Evolutionary conservation across 2,329 filamentous ascomycete species (phyloP).

Genomic region (Xylogone sp.): DNA sequence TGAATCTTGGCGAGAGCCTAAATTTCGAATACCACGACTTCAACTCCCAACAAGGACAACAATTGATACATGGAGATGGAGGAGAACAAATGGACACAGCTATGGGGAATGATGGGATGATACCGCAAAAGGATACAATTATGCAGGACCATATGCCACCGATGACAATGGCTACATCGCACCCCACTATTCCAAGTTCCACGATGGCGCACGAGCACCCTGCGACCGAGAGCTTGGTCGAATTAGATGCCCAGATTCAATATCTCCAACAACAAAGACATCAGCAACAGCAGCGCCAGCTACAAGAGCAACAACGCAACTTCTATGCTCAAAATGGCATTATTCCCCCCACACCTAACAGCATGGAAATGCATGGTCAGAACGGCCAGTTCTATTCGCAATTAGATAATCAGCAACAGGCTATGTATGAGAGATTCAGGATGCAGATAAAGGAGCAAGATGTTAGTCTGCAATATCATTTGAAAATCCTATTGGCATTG

Average conservation of each 20-base stretch:
- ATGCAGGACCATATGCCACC: conserved; percentile 43
- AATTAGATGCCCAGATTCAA: conserved; percentile 63
- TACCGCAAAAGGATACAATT: conserved; percentile 27
- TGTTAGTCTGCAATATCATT: conserved; percentile 35
- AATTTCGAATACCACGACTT: conserved; percentile 60
- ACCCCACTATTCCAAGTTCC: conserved; percentile 38
- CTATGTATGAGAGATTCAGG: conserved; percentile 58
- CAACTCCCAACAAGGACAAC: conserved; percentile 28
- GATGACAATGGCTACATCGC: conserved; percentile 40
- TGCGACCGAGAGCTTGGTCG: conserved; percentile 49
- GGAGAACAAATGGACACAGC: conserved; percentile 43
- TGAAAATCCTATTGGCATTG: conserved; percentile 2
- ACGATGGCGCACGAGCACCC: conserved; percentile 38
- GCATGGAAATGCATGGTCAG: conserved; percentile 67
- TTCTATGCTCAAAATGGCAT: conserved; percentile 56
- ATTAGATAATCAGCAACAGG: conserved; percentile 48
- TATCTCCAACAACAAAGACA: conserved; percentile 61
- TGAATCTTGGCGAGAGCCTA: conserved; percentile 51
- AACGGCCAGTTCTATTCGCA: conserved; percentile 55
- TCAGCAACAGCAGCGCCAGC: conserved; percentile 45
- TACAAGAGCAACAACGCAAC: conserved; percentile 46
- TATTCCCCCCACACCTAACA: conserved; percentile 77
- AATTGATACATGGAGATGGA: conserved; percentile 22
- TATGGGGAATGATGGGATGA: conserved; percentile 30
- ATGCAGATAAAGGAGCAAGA: conserved; percentile 66